phyloP scores from a whole-genome alignment of 306 rosid species.

The Luffa aegyptiaca region DNA sequence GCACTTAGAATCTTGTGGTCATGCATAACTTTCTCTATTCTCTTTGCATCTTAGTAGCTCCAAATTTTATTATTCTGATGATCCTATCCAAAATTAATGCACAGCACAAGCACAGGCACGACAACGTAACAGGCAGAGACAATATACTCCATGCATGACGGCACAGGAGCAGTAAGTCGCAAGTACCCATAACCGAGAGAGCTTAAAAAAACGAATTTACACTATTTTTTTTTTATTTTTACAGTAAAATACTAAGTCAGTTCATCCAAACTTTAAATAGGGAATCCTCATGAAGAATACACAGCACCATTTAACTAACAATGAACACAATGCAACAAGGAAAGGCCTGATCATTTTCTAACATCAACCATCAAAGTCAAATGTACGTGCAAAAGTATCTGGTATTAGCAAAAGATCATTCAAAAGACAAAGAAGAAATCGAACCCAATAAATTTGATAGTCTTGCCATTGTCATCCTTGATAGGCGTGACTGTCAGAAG shows the following conservation, averaged over 20 bases:
- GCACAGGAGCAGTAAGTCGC: not conserved
- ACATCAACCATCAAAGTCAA: not conserved
- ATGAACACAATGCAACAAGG: not conserved
- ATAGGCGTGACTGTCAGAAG: slow-evolving; percentile 92
- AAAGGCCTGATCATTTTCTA: not conserved
- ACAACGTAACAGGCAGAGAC: not conserved
- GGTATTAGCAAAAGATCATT: not conserved
- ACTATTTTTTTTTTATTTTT: not conserved
- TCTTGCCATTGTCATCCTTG: slow-evolving; percentile 60
- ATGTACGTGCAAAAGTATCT: not conserved
- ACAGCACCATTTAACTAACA: not conserved
- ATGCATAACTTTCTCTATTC: not conserved
- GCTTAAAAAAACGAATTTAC: not conserved
- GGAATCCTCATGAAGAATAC: not conserved
- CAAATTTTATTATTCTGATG: not conserved
- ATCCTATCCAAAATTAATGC: not conserved
- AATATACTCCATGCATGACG: not conserved
- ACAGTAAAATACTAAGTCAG: not conserved
- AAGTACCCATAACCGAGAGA: not conserved
- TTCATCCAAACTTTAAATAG: not conserved
- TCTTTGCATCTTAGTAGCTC: not conserved
- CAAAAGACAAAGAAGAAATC: slow-evolving; percentile 9
- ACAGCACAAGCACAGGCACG: not conserved
- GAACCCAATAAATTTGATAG: slow-evolving; percentile 90
- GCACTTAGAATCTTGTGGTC: not conserved